Conservation (phyloP, 1,284 basidiomycete genomes). For the Pseudozyma hubeiensis region DNA sequence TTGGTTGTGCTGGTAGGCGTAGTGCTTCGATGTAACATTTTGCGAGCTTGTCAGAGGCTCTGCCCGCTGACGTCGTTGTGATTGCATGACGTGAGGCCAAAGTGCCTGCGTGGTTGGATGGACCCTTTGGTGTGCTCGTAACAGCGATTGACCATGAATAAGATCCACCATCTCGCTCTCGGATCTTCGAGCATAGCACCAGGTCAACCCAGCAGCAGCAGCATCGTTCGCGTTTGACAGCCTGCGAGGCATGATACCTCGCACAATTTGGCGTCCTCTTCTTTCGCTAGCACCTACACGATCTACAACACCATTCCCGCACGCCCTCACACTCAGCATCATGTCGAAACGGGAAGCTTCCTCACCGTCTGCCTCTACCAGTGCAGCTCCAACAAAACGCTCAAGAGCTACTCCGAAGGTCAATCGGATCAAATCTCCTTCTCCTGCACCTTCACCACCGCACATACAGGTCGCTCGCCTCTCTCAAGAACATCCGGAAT, state of each 20-base stretch:
- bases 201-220: too few species aligned
- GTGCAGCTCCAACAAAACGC: constrained; percentile 3
- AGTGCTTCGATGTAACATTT: constrained; percentile 9
- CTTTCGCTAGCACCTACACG: not conserved
- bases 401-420: not conserved
- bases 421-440: not conserved
- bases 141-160: too few species aligned
- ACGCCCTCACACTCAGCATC: not conserved
- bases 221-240: not conserved
- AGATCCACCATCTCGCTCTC: too few species aligned
- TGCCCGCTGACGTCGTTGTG: constrained; percentile 6
- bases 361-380: not conserved
- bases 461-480: constrained; percentile 30
- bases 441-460: constrained; percentile 1
- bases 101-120: constrained; percentile 5
- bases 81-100: constrained; percentile 16
- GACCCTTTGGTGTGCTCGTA: too few species aligned
- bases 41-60: not conserved
- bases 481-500: constrained; percentile 26
- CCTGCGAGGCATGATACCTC: not conserved
- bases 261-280: not conserved
- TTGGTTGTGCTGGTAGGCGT: not conserved
- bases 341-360: constrained; percentile 26
- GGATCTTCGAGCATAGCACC: too few species aligned
- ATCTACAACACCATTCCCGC: not conserved